Conservation (phyloP, 2,329 filamentous ascomycete genomes). For the Aspergillus vadensis region DNA sequence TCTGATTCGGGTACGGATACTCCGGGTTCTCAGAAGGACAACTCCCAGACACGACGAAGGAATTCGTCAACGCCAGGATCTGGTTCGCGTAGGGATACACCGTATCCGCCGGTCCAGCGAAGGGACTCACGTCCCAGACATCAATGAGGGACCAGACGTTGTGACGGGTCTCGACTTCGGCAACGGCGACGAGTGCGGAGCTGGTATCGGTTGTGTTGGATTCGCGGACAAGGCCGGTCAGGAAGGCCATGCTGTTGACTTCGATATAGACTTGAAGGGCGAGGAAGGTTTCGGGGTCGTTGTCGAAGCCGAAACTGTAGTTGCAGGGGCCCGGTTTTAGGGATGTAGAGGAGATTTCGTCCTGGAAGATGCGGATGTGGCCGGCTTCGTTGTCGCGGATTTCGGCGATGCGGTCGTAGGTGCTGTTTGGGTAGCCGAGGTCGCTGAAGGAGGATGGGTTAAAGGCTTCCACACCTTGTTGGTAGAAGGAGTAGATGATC, state of each 20-base stretch:
- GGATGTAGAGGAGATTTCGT: neutral
- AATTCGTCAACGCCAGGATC: neutral
- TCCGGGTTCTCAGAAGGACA: neutral
- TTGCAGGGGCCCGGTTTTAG: neutral
- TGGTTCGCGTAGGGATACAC: neutral
- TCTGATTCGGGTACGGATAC: neutral
- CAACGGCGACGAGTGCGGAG: neutral
- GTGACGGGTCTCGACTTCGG: neutral
- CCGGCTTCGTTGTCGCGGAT: constrained; percentile 2
- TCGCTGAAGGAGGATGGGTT: neutral
- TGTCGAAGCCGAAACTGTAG: neutral
- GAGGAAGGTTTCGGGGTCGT: neutral
- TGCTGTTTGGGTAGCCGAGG: neutral
- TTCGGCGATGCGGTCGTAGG: neutral
- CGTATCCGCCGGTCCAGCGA: neutral
- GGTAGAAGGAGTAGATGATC: constrained; percentile 1
- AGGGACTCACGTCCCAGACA: neutral
- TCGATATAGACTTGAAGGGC: neutral
- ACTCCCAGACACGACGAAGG: neutral
- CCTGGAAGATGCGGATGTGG: neutral
- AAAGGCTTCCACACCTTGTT: neutral
- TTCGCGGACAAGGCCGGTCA: neutral
- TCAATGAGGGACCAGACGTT: neutral
- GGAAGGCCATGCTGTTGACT: constrained; percentile 1
- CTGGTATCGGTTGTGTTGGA: neutral